A percentile compares a stretch with the other conserved stretches of the same genome.
phyloP scores from a whole-genome alignment of 2,329 filamentous ascomycete species.

The Lasiodiplodia sp. region DNA sequence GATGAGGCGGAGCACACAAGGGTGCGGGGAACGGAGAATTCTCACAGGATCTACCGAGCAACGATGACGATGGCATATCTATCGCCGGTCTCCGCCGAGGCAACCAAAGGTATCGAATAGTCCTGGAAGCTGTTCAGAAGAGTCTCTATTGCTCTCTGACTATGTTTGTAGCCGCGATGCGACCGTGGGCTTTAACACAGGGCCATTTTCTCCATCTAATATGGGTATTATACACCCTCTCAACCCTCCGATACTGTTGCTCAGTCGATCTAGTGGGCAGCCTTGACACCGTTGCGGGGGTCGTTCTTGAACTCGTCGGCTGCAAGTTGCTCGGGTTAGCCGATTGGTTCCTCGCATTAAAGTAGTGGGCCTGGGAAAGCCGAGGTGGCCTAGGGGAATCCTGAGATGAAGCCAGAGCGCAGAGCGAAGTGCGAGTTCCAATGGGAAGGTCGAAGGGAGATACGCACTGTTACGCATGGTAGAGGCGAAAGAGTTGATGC shows the following conservation, averaged over 20 bases:
- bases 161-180: slow-evolving; percentile 25
- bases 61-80: not conserved
- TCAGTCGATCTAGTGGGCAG: slow-evolving; percentile 29
- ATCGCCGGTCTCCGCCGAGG: not conserved
- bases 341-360: not conserved
- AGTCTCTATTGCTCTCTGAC: slow-evolving; percentile 21
- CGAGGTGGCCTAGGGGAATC: slow-evolving; percentile 9
- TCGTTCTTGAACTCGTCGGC: slow-evolving; percentile 97
- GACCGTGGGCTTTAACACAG: not conserved
- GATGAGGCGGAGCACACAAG: not conserved
- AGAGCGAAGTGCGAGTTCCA: not conserved
- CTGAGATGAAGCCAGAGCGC: slow-evolving; percentile 7
- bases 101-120: not conserved
- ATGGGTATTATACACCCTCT: slow-evolving; percentile 21
- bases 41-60: not conserved
- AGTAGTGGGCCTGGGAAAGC: not conserved
- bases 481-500: slow-evolving; percentile 83
- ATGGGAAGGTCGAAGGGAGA: slow-evolving; percentile 1
- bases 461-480: slow-evolving; percentile 79
- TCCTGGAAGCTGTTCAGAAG: slow-evolving; percentile 2
- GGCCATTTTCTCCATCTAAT: slow-evolving; percentile 16
- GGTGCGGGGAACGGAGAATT: not conserved
- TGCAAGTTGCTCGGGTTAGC: slow-evolving; percentile 49
- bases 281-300: slow-evolving; percentile 76
- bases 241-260: not conserved